Percentiles rank a stretch among this genome's conserved stretches.
Conservation (phyloP, 2,329 filamentous ascomycete genomes). For the Apiospora phragmitis region DNA sequence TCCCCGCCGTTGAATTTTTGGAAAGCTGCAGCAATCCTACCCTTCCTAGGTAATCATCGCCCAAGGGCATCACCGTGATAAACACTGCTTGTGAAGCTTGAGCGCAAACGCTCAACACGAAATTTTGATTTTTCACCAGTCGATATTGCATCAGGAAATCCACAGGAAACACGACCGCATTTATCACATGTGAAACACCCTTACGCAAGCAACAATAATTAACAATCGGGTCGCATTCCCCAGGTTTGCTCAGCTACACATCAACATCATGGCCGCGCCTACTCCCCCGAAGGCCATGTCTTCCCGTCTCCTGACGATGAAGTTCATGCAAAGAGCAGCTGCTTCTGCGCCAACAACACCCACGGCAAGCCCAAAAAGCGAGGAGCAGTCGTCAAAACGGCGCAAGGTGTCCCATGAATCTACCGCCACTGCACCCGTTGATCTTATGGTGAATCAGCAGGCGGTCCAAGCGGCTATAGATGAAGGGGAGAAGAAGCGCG, state of each 20-base stretch:
- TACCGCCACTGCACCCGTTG: conserved; percentile 35
- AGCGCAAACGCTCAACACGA: background rate
- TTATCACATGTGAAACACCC: background rate
- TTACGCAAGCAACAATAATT: background rate
- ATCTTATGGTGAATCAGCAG: conserved; percentile 55
- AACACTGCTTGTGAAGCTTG: background rate
- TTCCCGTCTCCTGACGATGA: conserved; percentile 87
- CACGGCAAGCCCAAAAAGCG: conserved; percentile 43
- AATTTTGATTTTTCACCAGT: background rate
- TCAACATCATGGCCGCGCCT: background rate
- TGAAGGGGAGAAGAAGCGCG: conserved; percentile 66
- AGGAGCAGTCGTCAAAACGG: conserved; percentile 61
- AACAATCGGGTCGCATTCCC: background rate
- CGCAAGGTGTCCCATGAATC: conserved; percentile 50
- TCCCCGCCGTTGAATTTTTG: conserved; percentile 11
- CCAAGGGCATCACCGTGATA: background rate
- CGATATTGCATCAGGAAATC: background rate
- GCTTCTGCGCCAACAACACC: conserved; percentile 33
- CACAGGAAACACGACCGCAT: too few species aligned
- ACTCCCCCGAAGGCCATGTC: conserved; percentile 66
- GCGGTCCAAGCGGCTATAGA: conserved; percentile 64
- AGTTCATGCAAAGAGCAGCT: conserved; percentile 88
- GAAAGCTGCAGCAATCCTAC: background rate
- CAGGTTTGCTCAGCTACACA: background rate
- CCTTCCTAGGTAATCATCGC: too few species aligned